These are phyloP conservation scores for Fusarium concolor DNA, from an alignment of 2,329 filamentous ascomycete genomes.

Conservation along the genomic window DNA sequence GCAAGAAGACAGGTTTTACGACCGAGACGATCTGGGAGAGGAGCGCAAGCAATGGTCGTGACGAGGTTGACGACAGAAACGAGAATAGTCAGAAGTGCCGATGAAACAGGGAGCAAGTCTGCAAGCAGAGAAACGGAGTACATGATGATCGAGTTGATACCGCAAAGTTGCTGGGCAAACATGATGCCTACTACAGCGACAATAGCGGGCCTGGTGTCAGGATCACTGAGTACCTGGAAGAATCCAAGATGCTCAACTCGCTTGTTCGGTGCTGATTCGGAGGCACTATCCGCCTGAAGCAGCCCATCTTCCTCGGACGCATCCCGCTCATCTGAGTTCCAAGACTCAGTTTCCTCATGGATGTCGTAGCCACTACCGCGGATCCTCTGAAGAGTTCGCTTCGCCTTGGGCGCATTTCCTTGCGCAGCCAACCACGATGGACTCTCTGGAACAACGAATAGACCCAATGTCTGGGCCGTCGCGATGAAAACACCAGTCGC, in stretches of 20 bases:
- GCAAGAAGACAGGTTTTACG: constrained; percentile 86
- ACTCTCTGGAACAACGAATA: constrained; percentile 86
- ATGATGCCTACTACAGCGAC: constrained; percentile 90
- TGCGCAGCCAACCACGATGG: constrained; percentile 85
- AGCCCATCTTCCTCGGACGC: constrained; percentile 77
- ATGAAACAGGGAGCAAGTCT: constrained; percentile 82
- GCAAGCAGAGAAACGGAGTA: constrained; percentile 93
- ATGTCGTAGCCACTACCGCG: constrained; percentile 77
- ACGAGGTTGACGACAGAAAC: constrained; percentile 89
- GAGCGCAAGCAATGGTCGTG: constrained; percentile 83
- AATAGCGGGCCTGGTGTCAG: constrained; percentile 77
- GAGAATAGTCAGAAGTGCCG: constrained; percentile 84
- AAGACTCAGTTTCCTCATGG: constrained; percentile 75
- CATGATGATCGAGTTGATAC: constrained; percentile 98
- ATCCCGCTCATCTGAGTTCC: constrained; percentile 60
- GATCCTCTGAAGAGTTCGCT: constrained; percentile 77
- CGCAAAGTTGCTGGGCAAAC: constrained; percentile 91
- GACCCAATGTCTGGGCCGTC: constrained; percentile 72
- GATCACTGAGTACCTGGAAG: constrained; percentile 73
- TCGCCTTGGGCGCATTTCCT: constrained; percentile 70
- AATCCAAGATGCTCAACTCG: constrained; percentile 65
- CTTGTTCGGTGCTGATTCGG: constrained; percentile 38
- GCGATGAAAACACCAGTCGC: constrained; percentile 78
- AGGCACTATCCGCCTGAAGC: constrained; percentile 56
- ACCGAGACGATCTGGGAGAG: constrained; percentile 86